Evolutionary conservation across 805 yeast species (phyloP), one percentile per base, ranked within the genome.

Genomic region (Cyberlindnera americana): DNA sequence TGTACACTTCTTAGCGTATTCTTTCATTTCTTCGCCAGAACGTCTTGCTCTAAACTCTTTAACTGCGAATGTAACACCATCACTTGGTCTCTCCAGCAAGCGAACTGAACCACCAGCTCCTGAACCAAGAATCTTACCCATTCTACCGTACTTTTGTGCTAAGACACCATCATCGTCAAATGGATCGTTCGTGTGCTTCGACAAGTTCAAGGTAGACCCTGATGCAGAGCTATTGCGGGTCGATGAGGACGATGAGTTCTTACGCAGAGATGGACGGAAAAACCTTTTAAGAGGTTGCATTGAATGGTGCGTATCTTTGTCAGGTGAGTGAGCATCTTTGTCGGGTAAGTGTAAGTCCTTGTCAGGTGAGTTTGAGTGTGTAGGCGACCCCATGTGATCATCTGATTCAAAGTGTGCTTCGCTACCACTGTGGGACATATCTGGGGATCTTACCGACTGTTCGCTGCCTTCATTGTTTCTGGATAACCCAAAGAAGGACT

Each of bases 31-130:
- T 57, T 85, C 95, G 54, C 77, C 81, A 28, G 81, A 75, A 56
- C 82, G 72, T 46, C 84, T 72, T 12, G 86, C 76, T 52, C 91
- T 73, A 54, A 85, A 85, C 60, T 85, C 91, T 56, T 85, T 85
- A 14, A 85, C 93, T 1, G 95, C 95, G 66, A 85, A 84, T 0
- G 84, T 76, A 26, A 75, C 75, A 51, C 77, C 76, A 60, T 84
- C 91, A 28, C 77, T 64, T 30, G 83, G 81, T 52, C 91, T 73
- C 8, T 73, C 73, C 18, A 85, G 70, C 32, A 84, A 65, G 50
- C 84, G 71, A n/a, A 85, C 95, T 1, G 89, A 77, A 6, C 95
- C 95, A 35, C 95, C 95, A 11, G 93, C 95, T 41, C 95, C 95
- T 1, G 88, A 78, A 14, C 95, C 95, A 33, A 85, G 61, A 42